A percentile compares a stretch with the other conserved stretches of the same genome.
These are phyloP conservation scores for Aquilaria sinensis DNA, from an alignment of 345 rosid genomes.

Conservation along the genomic window DNA sequence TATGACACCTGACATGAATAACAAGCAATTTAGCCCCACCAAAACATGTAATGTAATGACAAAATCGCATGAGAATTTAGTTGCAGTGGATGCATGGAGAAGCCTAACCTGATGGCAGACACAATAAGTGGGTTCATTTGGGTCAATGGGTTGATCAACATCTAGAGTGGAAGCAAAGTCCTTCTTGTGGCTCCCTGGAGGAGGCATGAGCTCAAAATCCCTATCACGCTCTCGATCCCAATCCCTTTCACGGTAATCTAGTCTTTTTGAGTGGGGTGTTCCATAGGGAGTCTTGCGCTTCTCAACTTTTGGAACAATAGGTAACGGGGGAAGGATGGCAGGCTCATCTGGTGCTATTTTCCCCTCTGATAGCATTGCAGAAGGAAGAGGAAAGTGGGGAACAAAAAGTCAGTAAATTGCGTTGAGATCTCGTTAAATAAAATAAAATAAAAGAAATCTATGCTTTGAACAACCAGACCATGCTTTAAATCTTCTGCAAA, in stretches of 20 bases:
- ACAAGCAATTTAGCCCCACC: constrained; percentile 10
- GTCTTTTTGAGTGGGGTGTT: constrained; percentile 81
- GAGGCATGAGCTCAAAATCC: constrained; percentile 99
- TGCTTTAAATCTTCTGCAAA: constrained; percentile 95
- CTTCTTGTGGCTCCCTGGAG: constrained; percentile 86
- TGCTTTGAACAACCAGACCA: constrained; percentile 34
- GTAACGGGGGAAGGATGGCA: constrained; percentile 76
- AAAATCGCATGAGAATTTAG: constrained; percentile 8
- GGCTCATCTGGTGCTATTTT: constrained; percentile 87
- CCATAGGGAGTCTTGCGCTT: constrained; percentile 57
- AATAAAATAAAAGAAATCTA: background rate
- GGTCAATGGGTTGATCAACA: constrained; percentile 89
- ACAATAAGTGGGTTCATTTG: constrained; percentile 97
- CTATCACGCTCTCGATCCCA: constrained; percentile 90
- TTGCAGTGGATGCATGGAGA: constrained; percentile 9
- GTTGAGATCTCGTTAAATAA: constrained; percentile 9
- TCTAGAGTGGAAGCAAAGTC: constrained; percentile 55
- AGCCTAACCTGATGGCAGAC: constrained; percentile 91
- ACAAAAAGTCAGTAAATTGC: constrained; percentile 11
- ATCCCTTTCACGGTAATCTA: constrained; percentile 74
- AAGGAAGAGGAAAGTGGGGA: constrained; percentile 11
- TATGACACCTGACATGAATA: constrained; percentile 64
- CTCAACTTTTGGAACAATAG: constrained; percentile 71
- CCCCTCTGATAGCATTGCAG: constrained; percentile 54
- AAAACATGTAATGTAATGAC: constrained; percentile 1